Base-by-base conservation (phyloP, 768 basidiomycete species). In the Symmetrospora coprosmae region DNA sequence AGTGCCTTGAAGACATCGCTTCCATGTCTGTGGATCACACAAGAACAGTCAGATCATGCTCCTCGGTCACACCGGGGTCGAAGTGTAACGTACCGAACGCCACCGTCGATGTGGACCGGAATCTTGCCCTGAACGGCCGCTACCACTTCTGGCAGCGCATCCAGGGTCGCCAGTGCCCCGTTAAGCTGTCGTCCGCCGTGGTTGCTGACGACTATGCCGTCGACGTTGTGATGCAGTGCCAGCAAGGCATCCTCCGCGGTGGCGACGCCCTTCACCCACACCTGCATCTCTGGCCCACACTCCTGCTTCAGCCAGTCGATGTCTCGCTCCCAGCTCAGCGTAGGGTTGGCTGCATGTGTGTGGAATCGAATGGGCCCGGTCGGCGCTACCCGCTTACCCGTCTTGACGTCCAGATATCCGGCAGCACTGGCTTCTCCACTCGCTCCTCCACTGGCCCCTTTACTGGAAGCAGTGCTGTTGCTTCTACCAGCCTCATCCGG, bases 141-240 rank as follows among this genome's bases (percentile, higher is more conserved):
- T 19, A 64, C 67, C 1, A 66, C 50, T 28, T 68, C 69, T 30
- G 67, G 71, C 33, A 64, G 69, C 31, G 64, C 72, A 66, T 65
- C 72, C 49, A 63, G 64, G 23, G 48, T 66, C 60, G 48, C 66
- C 51, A 65, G 61, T 5, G 64, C 63, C 45, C 68, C 70, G 27
- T 71, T 69, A 27, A 71, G 65, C 19, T 66, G 66, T 1, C 78
- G 72, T 31, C 87, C 91, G 56, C 91, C 91, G 66, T 96, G 91
- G 66, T 96, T 96, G 0, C 85, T 87, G 8, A 96, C 73, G 58
- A 91, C 76, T 63, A 96, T 87, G 4, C 85, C 91, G 59, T 91
- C 83, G 17, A 86, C 83, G 13, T 88, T 87, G 30, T 83, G 79
- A 63, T 90, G 82, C 17, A 79, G 81, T 28, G 89, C 89, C 45